Evolutionary conservation across 2,329 filamentous ascomycete species (phyloP).

Genomic region (Neoarthrinium moseri): DNA sequence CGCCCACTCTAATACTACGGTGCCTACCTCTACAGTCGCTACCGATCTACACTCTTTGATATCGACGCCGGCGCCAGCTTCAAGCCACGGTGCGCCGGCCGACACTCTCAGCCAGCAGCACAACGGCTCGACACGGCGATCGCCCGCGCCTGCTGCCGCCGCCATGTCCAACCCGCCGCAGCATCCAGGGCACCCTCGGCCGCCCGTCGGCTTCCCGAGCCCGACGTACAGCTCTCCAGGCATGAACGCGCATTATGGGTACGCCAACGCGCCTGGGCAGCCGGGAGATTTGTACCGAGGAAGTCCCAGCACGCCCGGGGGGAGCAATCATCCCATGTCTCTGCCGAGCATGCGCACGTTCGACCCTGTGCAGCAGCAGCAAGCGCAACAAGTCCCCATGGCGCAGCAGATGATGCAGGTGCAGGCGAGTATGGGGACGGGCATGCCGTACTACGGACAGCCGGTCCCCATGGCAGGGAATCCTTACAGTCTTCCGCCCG

Average conservation of each 20-base stretch:
- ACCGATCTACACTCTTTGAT: conserved; percentile 5
- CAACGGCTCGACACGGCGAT: conserved; percentile 16
- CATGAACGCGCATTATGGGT: conserved; percentile 28
- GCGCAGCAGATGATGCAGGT: conserved; percentile 34
- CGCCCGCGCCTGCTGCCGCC: conserved; percentile 9
- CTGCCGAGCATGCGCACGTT: conserved; percentile 44
- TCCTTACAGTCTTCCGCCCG: conserved; percentile 42
- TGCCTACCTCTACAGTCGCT: neutral
- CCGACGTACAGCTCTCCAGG: conserved; percentile 23
- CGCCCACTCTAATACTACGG: neutral
- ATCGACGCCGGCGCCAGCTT: conserved; percentile 16
- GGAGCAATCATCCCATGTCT: conserved; percentile 31
- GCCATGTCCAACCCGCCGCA: conserved; percentile 29
- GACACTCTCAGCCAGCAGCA: conserved; percentile 16
- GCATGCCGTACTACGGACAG: conserved; percentile 41
- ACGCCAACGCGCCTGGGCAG: conserved; percentile 20
- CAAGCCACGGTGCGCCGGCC: conserved; percentile 13
- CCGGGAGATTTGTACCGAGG: conserved; percentile 35
- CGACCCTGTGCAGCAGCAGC: conserved; percentile 33
- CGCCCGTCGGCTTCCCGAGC: conserved; percentile 22
- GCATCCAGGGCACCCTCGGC: conserved; percentile 23
- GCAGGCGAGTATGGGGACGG: conserved; percentile 36
- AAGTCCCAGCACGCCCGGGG: conserved; percentile 18
- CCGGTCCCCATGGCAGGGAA: conserved; percentile 33
- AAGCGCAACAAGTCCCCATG: conserved; percentile 26